These are phyloP conservation scores for Trichoderma hamatum DNA, from an alignment of 2,329 filamentous ascomycete genomes.

Conservation along the genomic window DNA sequence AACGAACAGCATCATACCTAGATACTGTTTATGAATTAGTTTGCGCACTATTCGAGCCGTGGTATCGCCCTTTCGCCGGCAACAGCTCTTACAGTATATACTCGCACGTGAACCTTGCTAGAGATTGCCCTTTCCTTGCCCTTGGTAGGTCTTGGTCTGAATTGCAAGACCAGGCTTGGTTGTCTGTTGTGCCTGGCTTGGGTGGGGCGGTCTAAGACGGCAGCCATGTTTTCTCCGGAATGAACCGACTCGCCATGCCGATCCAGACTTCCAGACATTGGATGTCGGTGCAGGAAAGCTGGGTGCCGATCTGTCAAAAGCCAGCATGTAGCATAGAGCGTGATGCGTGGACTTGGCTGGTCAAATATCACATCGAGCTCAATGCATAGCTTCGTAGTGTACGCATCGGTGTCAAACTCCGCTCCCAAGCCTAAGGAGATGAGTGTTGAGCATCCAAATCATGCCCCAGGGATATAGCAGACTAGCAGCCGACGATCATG, in stretches of 20 bases:
- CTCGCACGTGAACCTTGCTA: neutral
- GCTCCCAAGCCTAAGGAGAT: neutral
- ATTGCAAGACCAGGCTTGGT: neutral
- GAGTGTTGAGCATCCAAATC: neutral
- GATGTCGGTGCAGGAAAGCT: neutral
- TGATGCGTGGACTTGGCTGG: neutral
- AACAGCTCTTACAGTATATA: neutral
- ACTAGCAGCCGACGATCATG: neutral
- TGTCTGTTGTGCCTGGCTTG: neutral
- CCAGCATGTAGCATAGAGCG: neutral
- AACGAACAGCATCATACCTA: neutral
- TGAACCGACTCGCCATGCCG: conserved; percentile 5
- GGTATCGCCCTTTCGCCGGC: neutral
- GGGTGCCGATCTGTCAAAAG: neutral
- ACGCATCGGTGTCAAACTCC: neutral
- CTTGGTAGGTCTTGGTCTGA: neutral
- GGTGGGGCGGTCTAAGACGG: conserved; percentile 2
- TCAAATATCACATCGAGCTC: neutral
- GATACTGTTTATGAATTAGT: neutral
- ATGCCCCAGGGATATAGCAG: neutral
- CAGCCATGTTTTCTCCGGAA: conserved; percentile 19
- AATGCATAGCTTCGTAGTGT: neutral
- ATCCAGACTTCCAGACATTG: neutral
- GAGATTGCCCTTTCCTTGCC: neutral
- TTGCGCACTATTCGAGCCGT: neutral